Conservation (phyloP, 2,329 filamentous ascomycete species). For the Fusarium denticulatum region DNA sequence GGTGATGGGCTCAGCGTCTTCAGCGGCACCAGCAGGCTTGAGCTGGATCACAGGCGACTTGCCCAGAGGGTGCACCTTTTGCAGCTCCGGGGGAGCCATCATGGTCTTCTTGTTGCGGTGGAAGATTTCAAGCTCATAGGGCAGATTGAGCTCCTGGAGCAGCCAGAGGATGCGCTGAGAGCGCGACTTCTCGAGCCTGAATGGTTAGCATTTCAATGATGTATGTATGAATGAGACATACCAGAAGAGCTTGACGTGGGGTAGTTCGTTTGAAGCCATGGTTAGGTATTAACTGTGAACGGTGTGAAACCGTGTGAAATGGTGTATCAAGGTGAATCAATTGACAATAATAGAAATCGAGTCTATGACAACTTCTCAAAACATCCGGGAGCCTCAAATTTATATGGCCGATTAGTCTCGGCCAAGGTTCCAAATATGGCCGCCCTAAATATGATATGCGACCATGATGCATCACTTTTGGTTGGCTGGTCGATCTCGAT, state of each 20-base stretch:
- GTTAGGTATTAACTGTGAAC: neutral
- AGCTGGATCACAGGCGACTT: constrained; percentile 85
- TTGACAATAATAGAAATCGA: neutral
- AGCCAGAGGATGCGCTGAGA: constrained; percentile 87
- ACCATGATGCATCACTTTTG: neutral
- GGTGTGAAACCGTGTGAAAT: neutral
- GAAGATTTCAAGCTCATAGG: constrained; percentile 83
- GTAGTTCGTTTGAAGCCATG: constrained; percentile 48
- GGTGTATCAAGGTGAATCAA: neutral
- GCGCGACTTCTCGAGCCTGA: constrained; percentile 86
- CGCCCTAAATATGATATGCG: constrained; percentile 27
- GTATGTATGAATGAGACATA: constrained; percentile 44
- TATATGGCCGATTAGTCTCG: constrained; percentile 18
- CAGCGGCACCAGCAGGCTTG: constrained; percentile 50
- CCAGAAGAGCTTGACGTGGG: constrained; percentile 74
- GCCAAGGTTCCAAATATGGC: constrained; percentile 14
- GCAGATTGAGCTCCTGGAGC: constrained; percentile 80
- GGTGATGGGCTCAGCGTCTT: constrained; percentile 59
- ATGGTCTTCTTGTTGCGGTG: constrained; percentile 70
- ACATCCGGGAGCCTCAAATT: neutral
- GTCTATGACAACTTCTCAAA: neutral
- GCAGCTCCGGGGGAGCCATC: constrained; percentile 80
- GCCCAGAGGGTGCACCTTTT: constrained; percentile 83
- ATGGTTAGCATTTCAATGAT: neutral
- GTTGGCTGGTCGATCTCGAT: constrained; percentile 18